Conservation (phyloP, 225 moss, liverwort and hornwort genomes). For the Bryoerythrophyllum caledonicum region DNA sequence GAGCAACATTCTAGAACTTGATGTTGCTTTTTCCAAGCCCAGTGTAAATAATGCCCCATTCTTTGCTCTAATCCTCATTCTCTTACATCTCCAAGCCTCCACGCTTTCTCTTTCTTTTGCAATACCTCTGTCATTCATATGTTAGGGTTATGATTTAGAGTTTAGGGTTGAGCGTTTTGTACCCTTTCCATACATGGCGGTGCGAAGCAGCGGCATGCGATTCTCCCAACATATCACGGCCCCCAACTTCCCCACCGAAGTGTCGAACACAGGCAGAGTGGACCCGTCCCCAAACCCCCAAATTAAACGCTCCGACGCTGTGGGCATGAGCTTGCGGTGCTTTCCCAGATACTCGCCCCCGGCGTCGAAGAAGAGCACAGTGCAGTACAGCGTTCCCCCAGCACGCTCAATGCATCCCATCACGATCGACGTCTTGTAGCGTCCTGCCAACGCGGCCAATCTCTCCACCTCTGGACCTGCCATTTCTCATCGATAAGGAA, state of each 20-base stretch:
- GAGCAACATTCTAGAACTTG: too few relatives aligned
- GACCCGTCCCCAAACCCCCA: slow-evolving; percentile 90
- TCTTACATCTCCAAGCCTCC: too few relatives aligned
- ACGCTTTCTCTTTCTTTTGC: too few relatives aligned
- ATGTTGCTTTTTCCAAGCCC: neutral
- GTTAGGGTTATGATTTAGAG: too few relatives aligned
- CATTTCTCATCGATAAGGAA: neutral
- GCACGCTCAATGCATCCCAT: slow-evolving; percentile 65
- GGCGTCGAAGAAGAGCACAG: slow-evolving; percentile 56
- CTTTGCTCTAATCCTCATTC: too few relatives aligned
- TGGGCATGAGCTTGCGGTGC: slow-evolving; percentile 86
- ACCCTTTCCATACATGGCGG: slow-evolving; percentile 87
- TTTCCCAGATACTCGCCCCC: slow-evolving; percentile 61
- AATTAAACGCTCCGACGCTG: slow-evolving; percentile 65
- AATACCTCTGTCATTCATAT: too few relatives aligned
- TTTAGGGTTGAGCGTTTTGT: neutral
- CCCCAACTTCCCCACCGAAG: slow-evolving; percentile 66
- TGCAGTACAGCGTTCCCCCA: slow-evolving; percentile 65
- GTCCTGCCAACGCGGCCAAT: slow-evolving; percentile 51
- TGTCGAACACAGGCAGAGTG: slow-evolving; percentile 69
- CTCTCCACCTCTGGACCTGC: slow-evolving; percentile 73
- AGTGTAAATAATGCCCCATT: too few relatives aligned
- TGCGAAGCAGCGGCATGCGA: slow-evolving; percentile 81
- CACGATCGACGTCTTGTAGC: slow-evolving; percentile 51
- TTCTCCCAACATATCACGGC: slow-evolving; percentile 88